Evolutionary conservation across 1,139 yeast genomes (phyloP).

Genomic region (Maudiozyma humilis): DNA sequence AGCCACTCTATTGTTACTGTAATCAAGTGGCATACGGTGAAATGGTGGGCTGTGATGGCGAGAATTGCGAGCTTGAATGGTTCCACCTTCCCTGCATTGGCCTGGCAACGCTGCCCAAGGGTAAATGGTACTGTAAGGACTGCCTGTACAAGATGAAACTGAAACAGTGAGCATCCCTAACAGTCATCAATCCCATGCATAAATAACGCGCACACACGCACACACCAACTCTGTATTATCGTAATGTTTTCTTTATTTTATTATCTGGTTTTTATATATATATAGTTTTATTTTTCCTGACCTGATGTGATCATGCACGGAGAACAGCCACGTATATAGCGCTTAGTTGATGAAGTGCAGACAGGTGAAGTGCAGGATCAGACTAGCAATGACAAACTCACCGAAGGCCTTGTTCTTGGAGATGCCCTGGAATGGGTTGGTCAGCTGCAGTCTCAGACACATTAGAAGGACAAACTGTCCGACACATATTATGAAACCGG

Average conservation of each 20-base stretch:
- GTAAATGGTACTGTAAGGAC: constrained; percentile 96
- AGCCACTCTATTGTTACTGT: constrained; percentile 91
- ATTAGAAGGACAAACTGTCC: constrained; percentile 91
- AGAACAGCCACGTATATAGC: not conserved
- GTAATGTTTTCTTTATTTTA: not conserved
- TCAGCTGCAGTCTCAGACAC: constrained; percentile 66
- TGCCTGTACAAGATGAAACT: constrained; percentile 36
- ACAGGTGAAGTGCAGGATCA: constrained; percentile 80
- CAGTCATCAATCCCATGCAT: not conserved
- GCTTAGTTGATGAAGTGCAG: constrained; percentile 77
- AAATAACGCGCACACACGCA: not conserved
- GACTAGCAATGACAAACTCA: constrained; percentile 80
- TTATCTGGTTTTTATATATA: not conserved
- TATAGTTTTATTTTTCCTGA: not conserved
- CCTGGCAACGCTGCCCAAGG: constrained; percentile 81
- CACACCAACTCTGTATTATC: not conserved
- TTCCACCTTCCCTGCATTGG: constrained; percentile 96
- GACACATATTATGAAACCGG: constrained; percentile 87
- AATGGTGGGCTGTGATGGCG: constrained; percentile 98
- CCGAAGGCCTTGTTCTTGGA: constrained; percentile 80
- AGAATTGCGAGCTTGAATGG: constrained; percentile 90
- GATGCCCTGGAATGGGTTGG: constrained; percentile 43
- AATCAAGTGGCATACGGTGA: constrained; percentile 96
- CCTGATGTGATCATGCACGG: too few relatives aligned
- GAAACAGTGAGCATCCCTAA: not conserved